Evolutionary conservation across 2,329 filamentous ascomycete genomes (phyloP), one percentile per base, ranked within the genome.

Genomic region (Laburnicola sp.): DNA sequence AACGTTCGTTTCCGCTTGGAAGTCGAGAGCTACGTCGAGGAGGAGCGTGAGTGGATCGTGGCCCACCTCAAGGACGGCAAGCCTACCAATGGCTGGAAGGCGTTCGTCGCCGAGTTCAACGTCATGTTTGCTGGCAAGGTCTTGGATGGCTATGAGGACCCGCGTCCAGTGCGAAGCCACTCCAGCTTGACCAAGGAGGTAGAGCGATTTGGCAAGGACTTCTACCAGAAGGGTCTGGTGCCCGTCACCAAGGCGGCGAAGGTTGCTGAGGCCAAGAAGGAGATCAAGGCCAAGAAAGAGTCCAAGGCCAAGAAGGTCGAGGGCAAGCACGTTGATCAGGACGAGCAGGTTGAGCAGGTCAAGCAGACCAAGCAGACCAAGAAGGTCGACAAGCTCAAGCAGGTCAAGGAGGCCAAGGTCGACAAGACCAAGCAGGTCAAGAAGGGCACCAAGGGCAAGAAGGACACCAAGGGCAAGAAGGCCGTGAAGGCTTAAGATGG

Each of bases 151-250:
- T 25, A 21, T 0, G 10, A 27, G 5, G 56, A 41, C 16, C 23
- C 34, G 10, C 53, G 64, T 45, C 62, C 60, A 1, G 30, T 38
- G 26, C 56, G 64, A 10, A 60, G 53, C 16, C 58, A 62, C n/a
- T 62, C 57, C 1, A 61, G 55, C 21, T 49, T 66, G 32, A 65
- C 57, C 8, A 69, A 68, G 45, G 66, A 69, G 51, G 57, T 69
- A 7, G 64, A 67, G 56, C 51, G 66, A 5, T 66, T 68, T 45
- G 59, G 61, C 10, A 40, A 48, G n/a, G 39, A 60, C 16, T 58
- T 54, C 41, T 69, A 69, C 42, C 11, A 37, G 8, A 58, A 56
- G 46, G 64, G 63, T 9, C 22, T 47, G 16, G 57, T 67, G 25
- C 63, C 64, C 1, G 49, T 57, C n/a, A 40, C 51, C 26, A 35